These are phyloP conservation scores for Boletus calvinii DNA, from an alignment of 1,284 basidiomycete species.

Conservation along the genomic window DNA sequence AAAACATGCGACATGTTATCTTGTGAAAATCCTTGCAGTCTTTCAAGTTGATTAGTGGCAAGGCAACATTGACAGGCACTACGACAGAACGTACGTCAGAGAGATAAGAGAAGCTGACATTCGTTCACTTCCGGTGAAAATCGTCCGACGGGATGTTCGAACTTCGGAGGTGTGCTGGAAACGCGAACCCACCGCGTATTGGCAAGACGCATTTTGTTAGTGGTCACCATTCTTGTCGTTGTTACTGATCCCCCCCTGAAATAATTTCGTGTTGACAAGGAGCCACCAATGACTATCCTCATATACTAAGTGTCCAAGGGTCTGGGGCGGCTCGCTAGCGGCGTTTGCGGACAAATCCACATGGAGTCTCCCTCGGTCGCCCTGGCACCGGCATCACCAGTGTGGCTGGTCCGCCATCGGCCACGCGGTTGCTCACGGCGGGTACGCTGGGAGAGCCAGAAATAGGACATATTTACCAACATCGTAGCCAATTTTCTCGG, in stretches of 20 bases:
- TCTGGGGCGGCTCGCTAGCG: no score
- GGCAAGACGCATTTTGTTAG: no score
- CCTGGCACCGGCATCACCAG: no score
- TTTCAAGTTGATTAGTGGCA: slow-evolving; percentile 1
- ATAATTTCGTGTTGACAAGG: background rate
- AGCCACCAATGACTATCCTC: background rate
- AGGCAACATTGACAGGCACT: slow-evolving; percentile 17
- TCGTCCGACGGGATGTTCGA: background rate
- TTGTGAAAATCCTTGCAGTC: slow-evolving; percentile 14
- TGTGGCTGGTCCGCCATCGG: no score
- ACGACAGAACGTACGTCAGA: slow-evolving; percentile 4
- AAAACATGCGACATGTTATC: slow-evolving; percentile 12
- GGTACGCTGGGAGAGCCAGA: background rate
- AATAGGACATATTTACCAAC: background rate
- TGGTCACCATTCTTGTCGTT: no score
- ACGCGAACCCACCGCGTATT: background rate
- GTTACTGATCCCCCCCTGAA: background rate
- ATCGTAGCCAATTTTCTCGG: background rate
- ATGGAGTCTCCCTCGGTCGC: background rate
- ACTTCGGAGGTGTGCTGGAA: background rate
- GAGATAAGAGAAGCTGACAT: slow-evolving; percentile 18
- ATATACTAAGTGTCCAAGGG: no score
- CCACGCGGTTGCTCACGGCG: background rate
- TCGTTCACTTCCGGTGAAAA: slow-evolving; percentile 4
- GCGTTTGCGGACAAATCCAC: background rate